These are phyloP conservation scores for Firmiana major DNA, from an alignment of 345 rosid genomes.

Conservation along the genomic window DNA sequence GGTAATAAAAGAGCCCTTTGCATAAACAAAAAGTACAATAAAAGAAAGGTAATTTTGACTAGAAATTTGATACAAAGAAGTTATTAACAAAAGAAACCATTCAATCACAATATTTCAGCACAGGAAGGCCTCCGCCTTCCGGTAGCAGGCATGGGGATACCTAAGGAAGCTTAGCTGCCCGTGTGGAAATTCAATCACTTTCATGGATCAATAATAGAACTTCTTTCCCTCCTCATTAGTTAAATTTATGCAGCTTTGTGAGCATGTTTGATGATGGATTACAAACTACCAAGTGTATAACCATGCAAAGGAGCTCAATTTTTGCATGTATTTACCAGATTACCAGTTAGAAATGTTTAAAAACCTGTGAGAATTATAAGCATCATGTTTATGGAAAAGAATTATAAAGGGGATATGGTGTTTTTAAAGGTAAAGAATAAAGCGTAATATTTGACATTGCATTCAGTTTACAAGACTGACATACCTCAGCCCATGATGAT, in stretches of 20 bases:
- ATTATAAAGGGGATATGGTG: background rate
- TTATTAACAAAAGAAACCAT: background rate
- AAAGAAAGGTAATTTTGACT: background rate
- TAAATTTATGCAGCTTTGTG: background rate
- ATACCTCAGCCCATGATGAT: constrained; percentile 86
- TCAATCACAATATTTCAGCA: background rate
- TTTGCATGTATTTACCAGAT: background rate
- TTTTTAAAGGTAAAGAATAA: background rate
- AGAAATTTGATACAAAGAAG: background rate
- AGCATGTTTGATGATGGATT: background rate
- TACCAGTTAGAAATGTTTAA: background rate
- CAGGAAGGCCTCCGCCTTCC: background rate
- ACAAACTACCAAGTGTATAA: background rate
- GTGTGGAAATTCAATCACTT: background rate
- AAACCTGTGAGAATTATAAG: constrained; percentile 1
- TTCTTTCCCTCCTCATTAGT: background rate
- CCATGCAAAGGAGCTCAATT: background rate
- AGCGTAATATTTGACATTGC: background rate
- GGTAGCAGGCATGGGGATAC: background rate
- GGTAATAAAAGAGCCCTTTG: background rate
- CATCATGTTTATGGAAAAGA: background rate
- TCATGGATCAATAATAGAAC: background rate
- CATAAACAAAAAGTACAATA: background rate
- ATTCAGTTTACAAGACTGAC: background rate
- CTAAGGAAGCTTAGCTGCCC: background rate